A percentile compares a stretch with the other conserved stretches of the same genome.
phyloP scores from a whole-genome alignment of 2,329 filamentous ascomycete genomes.

The Mycogone perniciosa region DNA sequence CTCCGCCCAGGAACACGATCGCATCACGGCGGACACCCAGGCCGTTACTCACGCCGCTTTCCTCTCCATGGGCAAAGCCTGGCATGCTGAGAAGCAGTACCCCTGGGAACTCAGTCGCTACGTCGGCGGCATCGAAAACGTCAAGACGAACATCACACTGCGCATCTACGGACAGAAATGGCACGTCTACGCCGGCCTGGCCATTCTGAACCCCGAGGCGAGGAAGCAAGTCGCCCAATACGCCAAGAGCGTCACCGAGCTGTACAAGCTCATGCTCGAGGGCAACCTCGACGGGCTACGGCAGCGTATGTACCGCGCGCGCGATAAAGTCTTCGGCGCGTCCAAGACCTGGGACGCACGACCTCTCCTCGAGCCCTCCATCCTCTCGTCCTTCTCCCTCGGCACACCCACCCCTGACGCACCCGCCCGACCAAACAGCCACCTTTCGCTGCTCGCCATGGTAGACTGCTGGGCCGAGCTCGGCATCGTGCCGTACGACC shows the following conservation, averaged over 20 bases:
- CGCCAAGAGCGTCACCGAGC: constrained; percentile 80
- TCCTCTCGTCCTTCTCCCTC: constrained; percentile 84
- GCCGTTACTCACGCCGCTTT: constrained; percentile 97
- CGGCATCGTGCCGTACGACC: constrained; percentile 92
- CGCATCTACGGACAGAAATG: constrained; percentile 98
- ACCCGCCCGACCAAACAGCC: constrained; percentile 72
- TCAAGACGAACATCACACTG: constrained; percentile 96
- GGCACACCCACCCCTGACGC: constrained; percentile 55
- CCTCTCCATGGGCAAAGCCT: constrained; percentile 94
- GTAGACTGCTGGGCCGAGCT: constrained; percentile 97
- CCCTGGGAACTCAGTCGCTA: constrained; percentile 97
- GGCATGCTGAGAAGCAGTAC: constrained; percentile 92
- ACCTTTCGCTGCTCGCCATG: constrained; percentile 88
- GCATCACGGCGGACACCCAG: constrained; percentile 96
- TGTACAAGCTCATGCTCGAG: constrained; percentile 95
- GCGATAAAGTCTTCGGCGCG: constrained; percentile 72
- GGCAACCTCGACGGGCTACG: constrained; percentile 71
- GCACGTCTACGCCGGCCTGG: constrained; percentile 97
- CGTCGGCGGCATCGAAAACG: constrained; percentile 94
- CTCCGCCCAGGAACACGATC: constrained; percentile 81
- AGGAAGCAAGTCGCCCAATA: constrained; percentile 92
- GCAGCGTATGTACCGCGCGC: constrained; percentile 56
- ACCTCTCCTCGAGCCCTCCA: constrained; percentile 70
- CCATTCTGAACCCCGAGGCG: constrained; percentile 91
- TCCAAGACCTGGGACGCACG: constrained; percentile 52